These are phyloP conservation scores for Phytopythium helicoides DNA, from an alignment of 352 stramenopile species.

Conservation along the genomic window DNA sequence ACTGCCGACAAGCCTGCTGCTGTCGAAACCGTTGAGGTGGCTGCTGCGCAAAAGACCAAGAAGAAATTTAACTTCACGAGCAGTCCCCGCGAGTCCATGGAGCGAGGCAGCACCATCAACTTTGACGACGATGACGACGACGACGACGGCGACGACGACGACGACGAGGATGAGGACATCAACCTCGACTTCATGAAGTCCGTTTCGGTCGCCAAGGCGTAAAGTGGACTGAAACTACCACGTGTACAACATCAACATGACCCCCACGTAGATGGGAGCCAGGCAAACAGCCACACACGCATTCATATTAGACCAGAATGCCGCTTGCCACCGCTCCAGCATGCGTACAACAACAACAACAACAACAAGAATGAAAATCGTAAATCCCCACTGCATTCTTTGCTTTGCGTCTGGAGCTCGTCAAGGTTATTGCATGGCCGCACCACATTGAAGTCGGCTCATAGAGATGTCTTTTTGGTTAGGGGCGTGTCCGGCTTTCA, in stretches of 20 bases:
- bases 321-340: no score
- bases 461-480: no score
- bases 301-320: slow-evolving; percentile 1
- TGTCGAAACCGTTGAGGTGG: slow-evolving; percentile 11
- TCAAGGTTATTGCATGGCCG: no score
- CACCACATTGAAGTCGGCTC: no score
- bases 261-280: no score
- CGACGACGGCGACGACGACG: slow-evolving; percentile 46
- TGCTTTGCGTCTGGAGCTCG: no score
- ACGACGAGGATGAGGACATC: slow-evolving; percentile 74
- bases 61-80: slow-evolving; percentile 47
- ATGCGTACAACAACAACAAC: no score
- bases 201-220: slow-evolving; percentile 23
- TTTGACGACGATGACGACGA: slow-evolving; percentile 29
- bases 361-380: no score
- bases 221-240: not conserved
- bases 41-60: slow-evolving; percentile 9
- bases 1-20: slow-evolving; percentile 18
- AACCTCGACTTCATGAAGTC: slow-evolving; percentile 84
- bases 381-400: no score
- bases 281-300: not conserved
- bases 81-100: slow-evolving; percentile 23
- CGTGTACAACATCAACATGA: no score
- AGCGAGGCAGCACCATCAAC: slow-evolving; percentile 32
- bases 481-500: no score